These are phyloP conservation scores for Castanea mollissima DNA, from an alignment of 306 rosid genomes.

Conservation along the genomic window DNA sequence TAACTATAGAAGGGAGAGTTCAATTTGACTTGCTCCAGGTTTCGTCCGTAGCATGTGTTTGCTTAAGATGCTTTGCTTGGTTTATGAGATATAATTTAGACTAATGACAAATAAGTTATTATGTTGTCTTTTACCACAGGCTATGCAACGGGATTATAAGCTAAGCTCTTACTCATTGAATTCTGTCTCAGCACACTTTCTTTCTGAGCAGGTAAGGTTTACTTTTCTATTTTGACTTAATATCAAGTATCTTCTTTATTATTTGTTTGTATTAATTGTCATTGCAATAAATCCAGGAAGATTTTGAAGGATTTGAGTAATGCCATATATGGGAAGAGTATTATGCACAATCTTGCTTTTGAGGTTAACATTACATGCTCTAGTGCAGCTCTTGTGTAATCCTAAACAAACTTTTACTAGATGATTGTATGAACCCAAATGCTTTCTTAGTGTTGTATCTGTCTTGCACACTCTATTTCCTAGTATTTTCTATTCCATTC, in stretches of 20 bases:
- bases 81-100: neutral
- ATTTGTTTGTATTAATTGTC: neutral
- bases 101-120: slow-evolving; percentile 20
- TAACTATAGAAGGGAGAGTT: slow-evolving; percentile 91
- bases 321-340: slow-evolving; percentile 11
- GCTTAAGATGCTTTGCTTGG: slow-evolving; percentile 21
- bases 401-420: neutral
- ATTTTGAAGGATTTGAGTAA: neutral
- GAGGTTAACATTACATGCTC: neutral
- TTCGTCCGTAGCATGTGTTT: slow-evolving; percentile 20
- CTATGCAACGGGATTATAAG: slow-evolving; percentile 88
- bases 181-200: slow-evolving; percentile 95
- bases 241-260: slow-evolving; percentile 15
- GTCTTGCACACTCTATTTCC: neutral
- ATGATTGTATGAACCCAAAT: neutral
- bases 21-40: slow-evolving; percentile 99
- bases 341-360: neutral
- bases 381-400: neutral
- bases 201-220: slow-evolving; percentile 83
- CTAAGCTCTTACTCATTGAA: slow-evolving; percentile 94
- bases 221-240: slow-evolving; percentile 11
- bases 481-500: neutral
- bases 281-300: slow-evolving; percentile 10
- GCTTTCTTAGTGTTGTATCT: neutral
- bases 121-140: slow-evolving; percentile 45